Percentiles rank a stretch among this genome's conserved stretches.
Conservation (phyloP, 2,329 filamentous ascomycete species). For the Helminthosporium solani region DNA sequence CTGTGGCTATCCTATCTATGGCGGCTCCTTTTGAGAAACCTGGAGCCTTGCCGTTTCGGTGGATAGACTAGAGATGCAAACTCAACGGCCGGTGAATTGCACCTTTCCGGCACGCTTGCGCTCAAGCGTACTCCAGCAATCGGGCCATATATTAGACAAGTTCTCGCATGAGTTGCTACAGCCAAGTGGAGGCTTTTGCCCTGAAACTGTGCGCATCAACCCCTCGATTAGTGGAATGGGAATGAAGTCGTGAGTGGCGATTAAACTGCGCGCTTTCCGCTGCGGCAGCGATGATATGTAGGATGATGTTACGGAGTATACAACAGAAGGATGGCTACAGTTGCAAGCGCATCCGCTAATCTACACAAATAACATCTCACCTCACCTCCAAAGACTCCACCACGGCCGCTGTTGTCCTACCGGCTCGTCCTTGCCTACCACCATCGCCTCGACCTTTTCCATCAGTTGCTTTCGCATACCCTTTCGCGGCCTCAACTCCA, state of each 20-base stretch:
- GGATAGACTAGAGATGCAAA: not conserved
- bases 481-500: slow-evolving; percentile 48
- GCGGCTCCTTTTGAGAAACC: not conserved
- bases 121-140: not conserved
- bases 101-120: not conserved
- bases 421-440: slow-evolving; percentile 13
- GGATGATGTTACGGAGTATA: not conserved
- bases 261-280: not conserved
- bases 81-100: not conserved
- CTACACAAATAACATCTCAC: not conserved
- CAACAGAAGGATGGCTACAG: not conserved
- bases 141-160: too few species aligned
- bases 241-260: not conserved
- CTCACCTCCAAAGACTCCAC: slow-evolving; percentile 40
- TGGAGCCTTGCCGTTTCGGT: not conserved
- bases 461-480: slow-evolving; percentile 24
- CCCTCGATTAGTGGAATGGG: not conserved
- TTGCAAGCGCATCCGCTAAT: slow-evolving; percentile 1
- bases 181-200: not conserved
- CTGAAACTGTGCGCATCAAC: not conserved
- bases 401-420: slow-evolving; percentile 31
- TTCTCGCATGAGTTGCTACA: not conserved
- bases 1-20: not conserved
- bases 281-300: not conserved
- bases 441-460: slow-evolving; percentile 8